Evolutionary conservation across 1,139 yeast genomes (phyloP), one percentile per base, ranked within the genome.

Genomic region (Groenewaldozyma auringiensis): DNA sequence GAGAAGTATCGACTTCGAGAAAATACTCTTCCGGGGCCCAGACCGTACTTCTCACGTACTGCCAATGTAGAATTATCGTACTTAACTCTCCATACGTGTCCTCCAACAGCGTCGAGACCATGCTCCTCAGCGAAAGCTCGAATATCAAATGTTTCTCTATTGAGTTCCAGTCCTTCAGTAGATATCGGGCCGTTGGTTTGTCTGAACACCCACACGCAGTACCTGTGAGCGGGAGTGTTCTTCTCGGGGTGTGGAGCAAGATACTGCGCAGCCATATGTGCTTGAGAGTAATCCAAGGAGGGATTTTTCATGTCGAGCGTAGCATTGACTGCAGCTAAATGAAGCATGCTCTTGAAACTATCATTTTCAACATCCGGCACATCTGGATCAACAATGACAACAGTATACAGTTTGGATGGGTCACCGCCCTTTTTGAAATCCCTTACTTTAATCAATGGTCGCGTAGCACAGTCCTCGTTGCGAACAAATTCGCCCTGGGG

Each of bases 161-260:
- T 54, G 6, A 57, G 56, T 32, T 61, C 60, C 14, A 50, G 47
- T 9, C 58, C 52, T 8, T 49, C 49, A n/a, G 51, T 49, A 16
- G 43, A 49, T 27, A 48, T 48, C 4, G 50, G 50, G 8, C 49
- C 57, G 17, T 27, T 50, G 53, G 57, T 47, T 65, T 92, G 97
- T 66, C 88, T 79, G 66, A 88, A 84, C 2, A 87, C 94, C 95
- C 97, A 88, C 42, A 87, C 78, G 48, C 87, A 80, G 47, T 84
- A 82, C 65, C 98, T 78, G 66, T 92, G 96, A 31, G 71, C 70
- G 27, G 84, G 84, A 4, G 83, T 74, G 63, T 94, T 92, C 67
- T 85, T 85, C 62, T 89, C 97, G 13, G 97, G 96, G 33, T 78
- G 76, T 44, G 96, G 87, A 21, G 98, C 96, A 35, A 73, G 61